Conservation (phyloP, 331 rosid genomes). For the Prunus yedoensis region DNA sequence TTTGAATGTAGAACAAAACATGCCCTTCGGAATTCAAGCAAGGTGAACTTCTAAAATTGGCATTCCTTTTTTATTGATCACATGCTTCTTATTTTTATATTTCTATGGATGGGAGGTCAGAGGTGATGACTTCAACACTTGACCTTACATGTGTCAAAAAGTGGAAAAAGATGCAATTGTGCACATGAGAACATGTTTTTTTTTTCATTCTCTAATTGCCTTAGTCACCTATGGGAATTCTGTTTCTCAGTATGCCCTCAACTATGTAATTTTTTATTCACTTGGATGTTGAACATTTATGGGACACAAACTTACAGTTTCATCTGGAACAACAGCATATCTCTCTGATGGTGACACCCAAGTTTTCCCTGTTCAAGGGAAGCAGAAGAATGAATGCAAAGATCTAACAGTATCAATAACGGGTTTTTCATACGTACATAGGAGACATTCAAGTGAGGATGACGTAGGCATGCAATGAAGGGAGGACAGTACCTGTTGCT, state of each 20-base stretch:
- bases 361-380: constrained; percentile 49
- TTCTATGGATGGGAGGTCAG: too few relatives aligned
- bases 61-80: too few relatives aligned
- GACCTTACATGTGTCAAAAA: too few relatives aligned
- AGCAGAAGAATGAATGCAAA: background rate
- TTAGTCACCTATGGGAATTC: background rate
- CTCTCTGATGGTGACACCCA: constrained; percentile 61
- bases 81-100: too few relatives aligned
- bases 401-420: background rate
- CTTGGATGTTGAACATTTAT: background rate
- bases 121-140: too few relatives aligned
- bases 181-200: background rate
- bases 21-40: background rate
- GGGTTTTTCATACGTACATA: background rate
- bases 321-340: constrained; percentile 91
- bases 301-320: constrained; percentile 58
- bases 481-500: constrained; percentile 53
- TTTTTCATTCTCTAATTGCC: background rate
- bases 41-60: background rate
- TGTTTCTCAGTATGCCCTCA: background rate
- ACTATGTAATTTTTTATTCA: background rate
- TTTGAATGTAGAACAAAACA: background rate
- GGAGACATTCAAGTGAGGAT: background rate
- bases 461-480: background rate
- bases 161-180: too few relatives aligned